Evolutionary conservation across 164 flowering plant genomes (phyloP).

Genomic region (Santalum album): DNA sequence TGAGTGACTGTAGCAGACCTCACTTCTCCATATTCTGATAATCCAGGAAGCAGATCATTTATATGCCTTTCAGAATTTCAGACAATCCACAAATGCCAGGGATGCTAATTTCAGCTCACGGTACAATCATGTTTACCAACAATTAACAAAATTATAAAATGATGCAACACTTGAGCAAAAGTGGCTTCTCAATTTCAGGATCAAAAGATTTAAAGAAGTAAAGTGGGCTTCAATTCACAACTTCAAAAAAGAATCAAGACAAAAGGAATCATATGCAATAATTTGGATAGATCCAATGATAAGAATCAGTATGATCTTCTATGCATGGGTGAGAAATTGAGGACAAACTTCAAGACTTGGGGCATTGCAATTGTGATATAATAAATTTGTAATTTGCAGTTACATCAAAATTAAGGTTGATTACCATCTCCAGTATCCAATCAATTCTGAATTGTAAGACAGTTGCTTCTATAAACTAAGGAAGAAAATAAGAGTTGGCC

Average conservation of each 20-base stretch:
- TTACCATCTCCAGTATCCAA: too few species aligned
- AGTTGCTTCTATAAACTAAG: too few species aligned
- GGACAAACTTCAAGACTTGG: neutral
- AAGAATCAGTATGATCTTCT: too few species aligned
- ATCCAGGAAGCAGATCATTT: slow-evolving; percentile 1
- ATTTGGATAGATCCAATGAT: too few species aligned
- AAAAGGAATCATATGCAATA: neutral
- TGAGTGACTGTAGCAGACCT: slow-evolving; percentile 9
- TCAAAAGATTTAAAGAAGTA: too few species aligned
- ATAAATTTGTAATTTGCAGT: too few species aligned
- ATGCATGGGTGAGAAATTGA: neutral
- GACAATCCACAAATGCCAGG: neutral
- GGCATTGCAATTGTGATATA: neutral
- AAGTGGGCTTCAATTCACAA: too few species aligned
- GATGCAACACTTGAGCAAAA: too few species aligned
- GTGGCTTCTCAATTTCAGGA: too few species aligned
- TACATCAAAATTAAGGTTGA: too few species aligned
- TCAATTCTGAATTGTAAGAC: too few species aligned
- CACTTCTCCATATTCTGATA: slow-evolving; percentile 14
- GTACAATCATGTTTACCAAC: neutral
- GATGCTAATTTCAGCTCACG: neutral
- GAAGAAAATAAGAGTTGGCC: too few species aligned
- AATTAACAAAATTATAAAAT: neutral
- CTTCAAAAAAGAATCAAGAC: neutral
- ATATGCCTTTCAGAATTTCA: neutral